These are phyloP conservation scores for Eimeria sp. DNA, from an alignment of 169 alveolate genomes.

Conservation along the genomic window DNA sequence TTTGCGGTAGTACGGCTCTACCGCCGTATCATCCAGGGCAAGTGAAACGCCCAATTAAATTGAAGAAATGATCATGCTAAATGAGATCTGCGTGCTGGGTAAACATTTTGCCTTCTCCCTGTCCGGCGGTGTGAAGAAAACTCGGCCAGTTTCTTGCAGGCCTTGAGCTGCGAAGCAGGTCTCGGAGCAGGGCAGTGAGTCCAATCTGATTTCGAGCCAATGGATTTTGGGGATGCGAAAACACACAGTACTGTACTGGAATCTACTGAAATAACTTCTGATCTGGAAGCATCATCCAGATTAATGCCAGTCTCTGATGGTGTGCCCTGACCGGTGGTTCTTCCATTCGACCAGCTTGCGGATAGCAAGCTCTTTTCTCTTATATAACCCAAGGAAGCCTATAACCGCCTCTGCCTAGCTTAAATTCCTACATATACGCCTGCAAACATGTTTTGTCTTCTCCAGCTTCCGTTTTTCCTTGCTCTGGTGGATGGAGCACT, in stretches of 20 bases:
- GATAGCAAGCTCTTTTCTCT: not conserved
- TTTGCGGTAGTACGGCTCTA: not conserved
- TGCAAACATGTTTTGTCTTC: not conserved
- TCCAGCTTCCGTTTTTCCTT: slow-evolving; percentile 15
- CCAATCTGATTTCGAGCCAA: not conserved
- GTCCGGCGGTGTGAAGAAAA: not conserved
- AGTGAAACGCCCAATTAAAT: not conserved
- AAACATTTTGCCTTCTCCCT: not conserved
- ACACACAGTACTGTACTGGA: not conserved
- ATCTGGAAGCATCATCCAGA: not conserved
- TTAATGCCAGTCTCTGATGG: not conserved
- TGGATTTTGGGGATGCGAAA: not conserved
- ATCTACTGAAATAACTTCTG: not conserved
- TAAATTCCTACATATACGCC: not conserved
- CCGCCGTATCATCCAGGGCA: not conserved
- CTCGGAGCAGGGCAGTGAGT: too few species aligned
- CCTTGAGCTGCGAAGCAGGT: not conserved
- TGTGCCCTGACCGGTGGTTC: not conserved
- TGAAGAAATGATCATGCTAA: not conserved
- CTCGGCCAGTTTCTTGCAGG: not conserved
- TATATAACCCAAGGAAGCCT: not conserved
- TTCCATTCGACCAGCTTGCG: not conserved
- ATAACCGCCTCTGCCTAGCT: not conserved
- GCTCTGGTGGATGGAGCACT: not conserved
- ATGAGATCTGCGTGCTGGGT: not conserved